Evolutionary conservation across 2,329 filamentous ascomycete species (phyloP).

Genomic region (Diplodia intermedia): DNA sequence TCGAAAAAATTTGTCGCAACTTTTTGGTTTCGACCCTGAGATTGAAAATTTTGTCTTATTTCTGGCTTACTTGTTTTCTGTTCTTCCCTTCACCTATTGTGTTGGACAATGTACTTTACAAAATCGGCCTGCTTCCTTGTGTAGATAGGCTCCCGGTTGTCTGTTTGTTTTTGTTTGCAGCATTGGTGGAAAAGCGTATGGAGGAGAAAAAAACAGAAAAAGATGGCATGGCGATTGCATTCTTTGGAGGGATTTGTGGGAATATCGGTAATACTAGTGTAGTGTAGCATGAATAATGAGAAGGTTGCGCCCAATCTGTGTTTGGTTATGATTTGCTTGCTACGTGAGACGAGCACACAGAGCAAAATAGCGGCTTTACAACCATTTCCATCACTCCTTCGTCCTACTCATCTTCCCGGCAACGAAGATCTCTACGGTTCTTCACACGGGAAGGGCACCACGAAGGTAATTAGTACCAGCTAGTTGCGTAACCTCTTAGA

Average conservation of each 20-base stretch:
- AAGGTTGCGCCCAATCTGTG: background rate
- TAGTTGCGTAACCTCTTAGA: background rate
- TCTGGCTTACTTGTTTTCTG: background rate
- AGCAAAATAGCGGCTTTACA: no score
- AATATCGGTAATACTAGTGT: background rate
- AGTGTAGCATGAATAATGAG: slow-evolving; percentile 1
- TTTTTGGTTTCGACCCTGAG: background rate
- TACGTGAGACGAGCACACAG: background rate
- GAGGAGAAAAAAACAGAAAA: background rate
- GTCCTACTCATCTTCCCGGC: no score
- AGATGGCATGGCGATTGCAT: background rate
- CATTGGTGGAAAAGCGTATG: background rate
- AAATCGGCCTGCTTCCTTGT: background rate
- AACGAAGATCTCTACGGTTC: no score
- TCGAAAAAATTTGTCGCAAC: background rate
- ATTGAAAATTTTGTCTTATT: background rate
- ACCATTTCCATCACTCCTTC: no score
- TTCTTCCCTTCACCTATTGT: background rate
- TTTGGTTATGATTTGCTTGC: background rate
- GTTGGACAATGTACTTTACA: background rate
- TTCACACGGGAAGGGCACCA: background rate
- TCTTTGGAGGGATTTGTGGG: background rate
- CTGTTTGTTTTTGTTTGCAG: background rate
- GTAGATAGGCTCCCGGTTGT: slow-evolving; percentile 1
- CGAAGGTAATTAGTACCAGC: background rate